Conservation (phyloP, 768 basidiomycete genomes). For the Tephrocybe sp. region DNA sequence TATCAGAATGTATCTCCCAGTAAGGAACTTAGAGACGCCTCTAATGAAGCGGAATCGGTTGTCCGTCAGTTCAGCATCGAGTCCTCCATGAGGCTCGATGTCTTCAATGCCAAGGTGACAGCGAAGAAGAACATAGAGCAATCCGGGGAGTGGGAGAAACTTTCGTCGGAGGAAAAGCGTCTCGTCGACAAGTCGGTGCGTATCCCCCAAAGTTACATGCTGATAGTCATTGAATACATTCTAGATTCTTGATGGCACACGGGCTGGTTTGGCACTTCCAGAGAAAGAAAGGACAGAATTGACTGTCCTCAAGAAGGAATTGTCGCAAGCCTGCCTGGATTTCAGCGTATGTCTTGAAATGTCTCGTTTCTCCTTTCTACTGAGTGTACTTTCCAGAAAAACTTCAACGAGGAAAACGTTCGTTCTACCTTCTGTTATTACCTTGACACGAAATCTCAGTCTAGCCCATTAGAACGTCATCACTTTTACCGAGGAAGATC, state of each 20-base stretch:
- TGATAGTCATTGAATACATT: not conserved
- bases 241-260: constrained; percentile 70
- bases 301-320: constrained; percentile 66
- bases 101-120: constrained; percentile 68
- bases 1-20: constrained; percentile 79
- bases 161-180: constrained; percentile 66
- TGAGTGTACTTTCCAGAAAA: constrained; percentile 49
- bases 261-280: constrained; percentile 74
- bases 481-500: constrained; percentile 66
- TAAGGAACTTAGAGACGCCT: constrained; percentile 79
- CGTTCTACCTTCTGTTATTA: constrained; percentile 9
- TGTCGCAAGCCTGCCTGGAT: constrained; percentile 73
- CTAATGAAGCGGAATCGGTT: constrained; percentile 69
- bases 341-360: constrained; percentile 57
- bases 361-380: not conserved
- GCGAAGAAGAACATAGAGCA: constrained; percentile 68
- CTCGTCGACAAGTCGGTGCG: constrained; percentile 76
- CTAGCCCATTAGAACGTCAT: constrained; percentile 45
- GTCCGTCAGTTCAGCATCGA: constrained; percentile 74
- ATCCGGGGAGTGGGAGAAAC: constrained; percentile 57
- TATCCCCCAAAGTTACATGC: not conserved
- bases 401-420: constrained; percentile 87
- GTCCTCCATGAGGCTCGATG: constrained; percentile 76
- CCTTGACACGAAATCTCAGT: not conserved
- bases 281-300: constrained; percentile 58